Conservation (phyloP, 768 basidiomycete genomes). For the Mycena sanguinolenta region DNA sequence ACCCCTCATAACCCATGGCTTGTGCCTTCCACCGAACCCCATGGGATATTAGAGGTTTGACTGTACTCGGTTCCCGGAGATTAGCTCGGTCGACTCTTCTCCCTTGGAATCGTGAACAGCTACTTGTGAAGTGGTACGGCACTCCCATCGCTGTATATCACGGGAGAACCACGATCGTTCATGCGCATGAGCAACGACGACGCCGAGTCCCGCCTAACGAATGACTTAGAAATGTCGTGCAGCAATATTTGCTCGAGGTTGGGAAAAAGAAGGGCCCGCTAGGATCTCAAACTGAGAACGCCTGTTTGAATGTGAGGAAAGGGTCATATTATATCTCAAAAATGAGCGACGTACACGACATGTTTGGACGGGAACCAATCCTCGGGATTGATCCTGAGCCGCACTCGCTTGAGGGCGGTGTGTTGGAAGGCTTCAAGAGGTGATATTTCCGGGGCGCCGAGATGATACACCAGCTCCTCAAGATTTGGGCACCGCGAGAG, state of each 20-base stretch:
- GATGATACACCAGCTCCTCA: constrained; percentile 30
- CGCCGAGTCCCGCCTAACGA: constrained; percentile 24
- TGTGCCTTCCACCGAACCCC: too few relatives aligned
- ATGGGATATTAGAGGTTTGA: too few relatives aligned
- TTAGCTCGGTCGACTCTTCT: too few relatives aligned
- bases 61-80: too few relatives aligned
- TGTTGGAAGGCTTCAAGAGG: constrained; percentile 21
- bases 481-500: constrained; percentile 25
- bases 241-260: constrained; percentile 13
- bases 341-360: constrained; percentile 18
- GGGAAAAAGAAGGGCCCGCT: constrained; percentile 27
- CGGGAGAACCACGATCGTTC: constrained; percentile 20
- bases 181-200: constrained; percentile 21
- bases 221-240: constrained; percentile 24
- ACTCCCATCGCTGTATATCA: constrained; percentile 25
- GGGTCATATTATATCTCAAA: background rate
- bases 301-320: constrained; percentile 6
- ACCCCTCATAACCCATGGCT: too few relatives aligned
- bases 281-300: constrained; percentile 26
- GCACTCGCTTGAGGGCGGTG: constrained; percentile 14
- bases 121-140: too few relatives aligned
- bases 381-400: constrained; percentile 23
- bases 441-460: constrained; percentile 32
- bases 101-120: too few relatives aligned
- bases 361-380: constrained; percentile 31